A percentile compares a stretch with the other conserved stretches of the same genome.
Evolutionary conservation across 2,329 filamentous ascomycete species (phyloP).

Genomic region (Byssochlamys sp.): DNA sequence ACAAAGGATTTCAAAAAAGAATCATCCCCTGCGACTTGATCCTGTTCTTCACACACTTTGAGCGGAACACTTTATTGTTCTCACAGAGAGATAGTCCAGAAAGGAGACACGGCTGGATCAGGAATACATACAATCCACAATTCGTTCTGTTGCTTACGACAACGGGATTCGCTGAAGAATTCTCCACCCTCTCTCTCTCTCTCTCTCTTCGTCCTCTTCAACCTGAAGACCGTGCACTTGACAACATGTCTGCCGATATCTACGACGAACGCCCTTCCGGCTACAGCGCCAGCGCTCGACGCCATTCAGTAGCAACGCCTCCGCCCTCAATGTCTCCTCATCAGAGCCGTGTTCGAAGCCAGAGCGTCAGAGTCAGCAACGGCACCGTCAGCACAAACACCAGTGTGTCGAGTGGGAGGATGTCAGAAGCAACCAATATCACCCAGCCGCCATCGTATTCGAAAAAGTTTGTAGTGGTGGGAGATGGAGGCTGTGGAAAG

Average conservation of each 20-base stretch:
- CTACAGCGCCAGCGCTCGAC: slow-evolving; percentile 25
- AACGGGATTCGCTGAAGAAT: slow-evolving; percentile 4
- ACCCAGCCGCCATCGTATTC: slow-evolving; percentile 89
- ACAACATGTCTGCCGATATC: slow-evolving; percentile 42
- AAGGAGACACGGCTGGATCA: slow-evolving; percentile 1
- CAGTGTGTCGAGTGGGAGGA: slow-evolving; percentile 61
- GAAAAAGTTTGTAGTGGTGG: slow-evolving; percentile 98
- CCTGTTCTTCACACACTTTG: neutral
- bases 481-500: slow-evolving; percentile 96
- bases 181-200: slow-evolving; percentile 4
- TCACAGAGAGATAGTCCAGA: neutral
- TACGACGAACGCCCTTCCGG: neutral
- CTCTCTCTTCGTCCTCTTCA: slow-evolving; percentile 10
- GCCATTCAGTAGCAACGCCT: slow-evolving; percentile 43
- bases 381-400: slow-evolving; percentile 79
- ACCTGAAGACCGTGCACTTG: neutral
- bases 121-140: slow-evolving; percentile 1
- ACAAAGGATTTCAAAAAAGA: neutral
- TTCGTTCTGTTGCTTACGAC: slow-evolving; percentile 1
- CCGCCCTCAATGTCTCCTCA: slow-evolving; percentile 33
- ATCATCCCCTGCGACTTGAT: slow-evolving; percentile 4
- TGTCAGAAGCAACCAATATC: slow-evolving; percentile 72
- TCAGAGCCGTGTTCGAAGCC: slow-evolving; percentile 41
- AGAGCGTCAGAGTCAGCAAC: slow-evolving; percentile 65
- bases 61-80: neutral